Percentiles rank a stretch among this genome's conserved stretches.
These are phyloP conservation scores for Pichiaceae sp. DNA, from an alignment of 1,139 yeast species.

Conservation along the genomic window DNA sequence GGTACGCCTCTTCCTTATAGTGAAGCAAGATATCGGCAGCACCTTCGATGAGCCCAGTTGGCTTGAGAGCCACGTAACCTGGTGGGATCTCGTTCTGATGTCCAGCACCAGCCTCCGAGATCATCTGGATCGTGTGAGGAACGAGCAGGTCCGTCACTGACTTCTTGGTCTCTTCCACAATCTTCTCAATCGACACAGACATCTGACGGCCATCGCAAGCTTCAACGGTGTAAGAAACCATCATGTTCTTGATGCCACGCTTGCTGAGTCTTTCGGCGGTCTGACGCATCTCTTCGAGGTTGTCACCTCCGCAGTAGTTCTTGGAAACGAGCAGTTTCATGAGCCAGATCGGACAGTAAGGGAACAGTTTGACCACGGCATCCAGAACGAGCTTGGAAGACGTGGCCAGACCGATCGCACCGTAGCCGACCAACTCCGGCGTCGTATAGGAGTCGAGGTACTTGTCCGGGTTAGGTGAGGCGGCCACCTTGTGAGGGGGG, in stretches of 20 bases:
- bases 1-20: slow-evolving; percentile 43
- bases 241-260: slow-evolving; percentile 86
- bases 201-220: slow-evolving; percentile 71
- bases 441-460: slow-evolving; percentile 21
- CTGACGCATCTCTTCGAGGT: slow-evolving; percentile 53
- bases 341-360: slow-evolving; percentile 63
- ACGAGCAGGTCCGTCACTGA: slow-evolving; percentile 66
- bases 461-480: slow-evolving; percentile 1
- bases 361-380: slow-evolving; percentile 58
- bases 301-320: slow-evolving; percentile 89
- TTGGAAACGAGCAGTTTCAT: slow-evolving; percentile 71
- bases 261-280: slow-evolving; percentile 61
- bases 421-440: slow-evolving; percentile 47
- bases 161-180: slow-evolving; percentile 56
- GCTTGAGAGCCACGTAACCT: slow-evolving; percentile 85
- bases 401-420: slow-evolving; percentile 62
- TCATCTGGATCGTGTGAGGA: slow-evolving; percentile 54
- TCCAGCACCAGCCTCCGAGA: slow-evolving; percentile 25
- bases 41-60: slow-evolving; percentile 77
- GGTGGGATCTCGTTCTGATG: slow-evolving; percentile 62
- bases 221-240: slow-evolving; percentile 88
- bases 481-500: slow-evolving; percentile 1
- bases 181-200: slow-evolving; percentile 53
- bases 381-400: slow-evolving; percentile 53
- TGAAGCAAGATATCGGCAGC: slow-evolving; percentile 70